Evolutionary conservation across 768 basidiomycete species (phyloP), one percentile per base, ranked within the genome.

Genomic region (Termitomyces sp.): DNA sequence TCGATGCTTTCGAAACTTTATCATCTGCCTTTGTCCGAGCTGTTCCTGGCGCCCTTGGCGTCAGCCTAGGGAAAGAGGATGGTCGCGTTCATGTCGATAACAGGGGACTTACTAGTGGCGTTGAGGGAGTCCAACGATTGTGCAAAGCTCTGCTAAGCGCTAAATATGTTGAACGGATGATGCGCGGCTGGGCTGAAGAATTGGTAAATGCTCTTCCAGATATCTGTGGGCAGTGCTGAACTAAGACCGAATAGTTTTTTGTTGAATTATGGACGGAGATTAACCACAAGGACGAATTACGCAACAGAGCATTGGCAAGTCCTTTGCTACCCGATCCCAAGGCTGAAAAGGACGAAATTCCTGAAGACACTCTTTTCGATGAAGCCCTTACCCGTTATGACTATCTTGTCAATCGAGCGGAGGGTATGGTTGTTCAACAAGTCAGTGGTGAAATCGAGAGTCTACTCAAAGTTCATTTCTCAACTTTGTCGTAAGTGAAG

Each of bases 1-100:
- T 98, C 25, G 94, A 98, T 64, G 96, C 95, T 0, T 98, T 98
- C 63, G 97, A 98, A 70, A 89, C 87, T 1, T 76, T 97, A 5
- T 92, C 94, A 1, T 93, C 90, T 30, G 81, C 87, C 0, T 84
- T 99, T 61, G 83, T 94, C 41, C 87, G 93, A 14, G 89, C 89
- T 3, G 94, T 98, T 1, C 97, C 97, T 1, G 97, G 97, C 17
- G 93, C 93, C 0, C 77, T 98, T 40, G 79, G 83, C 19, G 84
- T 84, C 44, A 78, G 76, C 45, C 70, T 84, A n/a, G 73, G 74
- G 30, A 72, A 79, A 56, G 74, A 74, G 50, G 73, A 75, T 39
- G 68, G 70, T 45, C 61, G 67, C 3, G 70, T 73, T 32, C 73
- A 74, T 51, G 76, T 81, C 4, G 87, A 91, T 63, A 75, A 83